Conservation (phyloP, 208 protist species). For the Leishmania major region DNA sequence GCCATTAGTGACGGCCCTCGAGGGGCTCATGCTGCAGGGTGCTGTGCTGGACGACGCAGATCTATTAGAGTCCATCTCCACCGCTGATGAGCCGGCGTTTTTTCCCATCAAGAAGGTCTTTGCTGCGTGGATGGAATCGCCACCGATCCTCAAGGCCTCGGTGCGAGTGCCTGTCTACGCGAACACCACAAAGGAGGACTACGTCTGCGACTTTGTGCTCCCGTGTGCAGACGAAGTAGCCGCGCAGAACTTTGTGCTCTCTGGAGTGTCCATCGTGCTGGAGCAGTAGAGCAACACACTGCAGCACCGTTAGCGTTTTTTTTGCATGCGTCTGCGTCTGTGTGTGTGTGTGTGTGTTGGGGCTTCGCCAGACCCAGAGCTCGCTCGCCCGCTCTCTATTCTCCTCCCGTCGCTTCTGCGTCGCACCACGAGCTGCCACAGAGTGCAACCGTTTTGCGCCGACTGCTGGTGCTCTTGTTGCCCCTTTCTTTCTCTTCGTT, state of each 20-base stretch:
- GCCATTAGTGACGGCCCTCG: slow-evolving; percentile 53
- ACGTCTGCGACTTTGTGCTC: slow-evolving; percentile 86
- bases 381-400: background rate
- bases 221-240: slow-evolving; percentile 71
- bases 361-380: background rate
- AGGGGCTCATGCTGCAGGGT: slow-evolving; percentile 87
- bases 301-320: background rate
- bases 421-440: background rate
- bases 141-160: slow-evolving; percentile 18
- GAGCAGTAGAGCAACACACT: slow-evolving; percentile 45
- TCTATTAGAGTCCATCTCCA: slow-evolving; percentile 67
- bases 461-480: background rate
- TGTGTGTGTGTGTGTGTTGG: background rate
- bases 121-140: slow-evolving; percentile 65
- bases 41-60: slow-evolving; percentile 77
- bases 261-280: slow-evolving; percentile 88
- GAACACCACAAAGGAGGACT: slow-evolving; percentile 80
- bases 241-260: slow-evolving; percentile 81
- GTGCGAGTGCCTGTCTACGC: slow-evolving; percentile 89
- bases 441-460: background rate
- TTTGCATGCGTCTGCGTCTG: background rate
- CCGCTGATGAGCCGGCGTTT: slow-evolving; percentile 84
- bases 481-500: background rate
- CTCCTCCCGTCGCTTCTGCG: background rate
- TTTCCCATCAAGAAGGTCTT: slow-evolving; percentile 77